A percentile compares a stretch with the other conserved stretches of the same genome.
phyloP scores from a whole-genome alignment of 768 basidiomycete species.

The Mycena rebaudengoi region DNA sequence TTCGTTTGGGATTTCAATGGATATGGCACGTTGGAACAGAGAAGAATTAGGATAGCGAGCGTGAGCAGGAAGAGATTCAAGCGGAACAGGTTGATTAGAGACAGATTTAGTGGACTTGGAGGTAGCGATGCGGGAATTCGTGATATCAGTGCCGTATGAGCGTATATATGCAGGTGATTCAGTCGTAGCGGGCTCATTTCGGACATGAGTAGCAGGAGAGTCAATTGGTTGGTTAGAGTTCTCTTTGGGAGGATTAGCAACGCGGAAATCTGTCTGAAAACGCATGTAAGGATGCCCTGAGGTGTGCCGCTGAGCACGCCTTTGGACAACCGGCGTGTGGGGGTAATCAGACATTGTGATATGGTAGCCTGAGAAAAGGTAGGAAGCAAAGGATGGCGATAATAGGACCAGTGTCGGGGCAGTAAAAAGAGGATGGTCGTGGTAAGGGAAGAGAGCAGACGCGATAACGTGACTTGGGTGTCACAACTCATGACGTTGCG shows the following conservation, averaged over 20 bases:
- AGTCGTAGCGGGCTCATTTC: too few relatives aligned
- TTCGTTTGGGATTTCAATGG: neutral
- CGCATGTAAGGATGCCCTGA: slow-evolving; percentile 15
- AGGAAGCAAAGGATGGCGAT: neutral
- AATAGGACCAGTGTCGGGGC: slow-evolving; percentile 14
- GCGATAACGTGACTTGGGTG: slow-evolving; percentile 19
- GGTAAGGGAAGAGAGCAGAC: neutral
- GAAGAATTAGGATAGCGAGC: neutral
- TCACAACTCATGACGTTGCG: too few relatives aligned
- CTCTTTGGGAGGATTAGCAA: neutral
- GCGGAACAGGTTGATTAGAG: too few relatives aligned
- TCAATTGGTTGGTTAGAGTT: neutral
- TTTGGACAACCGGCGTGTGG: slow-evolving; percentile 2
- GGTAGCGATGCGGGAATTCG: too few relatives aligned
- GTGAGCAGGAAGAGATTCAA: too few relatives aligned
- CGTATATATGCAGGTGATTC: too few relatives aligned
- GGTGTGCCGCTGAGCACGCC: neutral
- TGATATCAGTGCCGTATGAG: too few relatives aligned
- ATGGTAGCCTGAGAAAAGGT: too few relatives aligned
- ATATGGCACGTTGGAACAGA: neutral
- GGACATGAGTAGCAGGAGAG: neutral
- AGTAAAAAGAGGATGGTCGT: neutral
- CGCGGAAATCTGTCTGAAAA: slow-evolving; percentile 17
- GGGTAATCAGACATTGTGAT: neutral
- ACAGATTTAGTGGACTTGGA: too few relatives aligned